Conservation (phyloP, 768 basidiomycete species). For the Suillus lakei region DNA sequence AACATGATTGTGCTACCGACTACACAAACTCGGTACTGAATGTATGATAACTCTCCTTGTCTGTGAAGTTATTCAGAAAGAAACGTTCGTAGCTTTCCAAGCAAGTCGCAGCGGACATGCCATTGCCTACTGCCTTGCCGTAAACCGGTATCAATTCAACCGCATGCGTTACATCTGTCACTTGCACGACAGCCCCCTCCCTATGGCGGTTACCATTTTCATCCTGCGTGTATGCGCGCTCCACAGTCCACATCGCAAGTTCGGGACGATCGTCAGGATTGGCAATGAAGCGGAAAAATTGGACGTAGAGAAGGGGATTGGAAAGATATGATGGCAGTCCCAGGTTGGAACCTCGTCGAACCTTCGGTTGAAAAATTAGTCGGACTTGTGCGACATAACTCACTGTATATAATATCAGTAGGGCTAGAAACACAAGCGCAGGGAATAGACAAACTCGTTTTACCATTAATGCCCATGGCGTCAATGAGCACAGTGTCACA, state of each 20-base stretch:
- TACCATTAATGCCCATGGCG: not conserved
- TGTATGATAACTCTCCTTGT: not conserved
- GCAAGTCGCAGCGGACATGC: not conserved
- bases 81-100: not conserved
- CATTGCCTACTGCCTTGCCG: not conserved
- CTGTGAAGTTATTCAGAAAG: not conserved
- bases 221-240: not conserved
- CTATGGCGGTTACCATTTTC: not conserved
- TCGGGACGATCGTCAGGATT: not conserved
- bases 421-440: not conserved
- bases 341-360: not conserved
- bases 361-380: not conserved
- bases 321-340: not conserved
- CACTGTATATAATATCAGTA: not conserved
- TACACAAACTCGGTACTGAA: not conserved
- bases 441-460: not conserved
- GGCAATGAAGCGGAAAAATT: not conserved
- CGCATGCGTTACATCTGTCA: not conserved
- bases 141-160: not conserved
- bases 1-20: not conserved
- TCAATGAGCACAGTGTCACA: not conserved
- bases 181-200: not conserved
- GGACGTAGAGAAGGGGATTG: not conserved
- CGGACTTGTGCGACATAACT: not conserved
- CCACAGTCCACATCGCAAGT: not conserved